Conservation (phyloP, 257 asterid species). For the Linderniella brevidens region DNA sequence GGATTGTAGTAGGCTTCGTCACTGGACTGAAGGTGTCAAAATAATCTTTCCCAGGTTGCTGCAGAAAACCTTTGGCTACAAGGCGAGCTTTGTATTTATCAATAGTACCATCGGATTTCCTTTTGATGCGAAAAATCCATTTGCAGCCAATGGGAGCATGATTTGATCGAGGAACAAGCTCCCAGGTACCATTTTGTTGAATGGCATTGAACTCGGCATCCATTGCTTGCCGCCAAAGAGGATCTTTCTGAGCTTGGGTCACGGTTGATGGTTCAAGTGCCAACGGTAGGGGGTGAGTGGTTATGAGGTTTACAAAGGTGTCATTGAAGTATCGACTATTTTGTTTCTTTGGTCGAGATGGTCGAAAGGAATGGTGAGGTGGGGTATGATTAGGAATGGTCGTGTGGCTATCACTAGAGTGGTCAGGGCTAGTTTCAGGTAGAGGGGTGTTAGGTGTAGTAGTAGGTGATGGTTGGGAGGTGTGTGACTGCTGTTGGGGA, state of each 20-base stretch:
- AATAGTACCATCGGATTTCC: constrained; percentile 1
- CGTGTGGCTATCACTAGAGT: too few relatives aligned
- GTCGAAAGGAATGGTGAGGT: neutral
- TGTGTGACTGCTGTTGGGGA: too few relatives aligned
- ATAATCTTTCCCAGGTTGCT: neutral
- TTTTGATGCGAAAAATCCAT: constrained; percentile 3
- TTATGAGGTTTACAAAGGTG: neutral
- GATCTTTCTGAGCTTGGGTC: neutral
- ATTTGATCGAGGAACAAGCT: neutral
- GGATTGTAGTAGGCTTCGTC: neutral
- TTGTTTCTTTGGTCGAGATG: neutral
- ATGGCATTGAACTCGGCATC: neutral
- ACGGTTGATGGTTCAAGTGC: neutral
- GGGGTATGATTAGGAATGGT: neutral
- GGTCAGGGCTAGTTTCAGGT: too few relatives aligned
- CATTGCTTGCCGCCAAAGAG: constrained; percentile 3
- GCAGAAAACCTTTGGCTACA: constrained; percentile 4
- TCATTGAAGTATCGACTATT: neutral
- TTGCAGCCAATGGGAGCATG: constrained; percentile 2
- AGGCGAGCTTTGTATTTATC: constrained; percentile 5
- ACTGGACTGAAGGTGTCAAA: constrained; percentile 5
- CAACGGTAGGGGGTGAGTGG: neutral
- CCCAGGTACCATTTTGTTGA: neutral
- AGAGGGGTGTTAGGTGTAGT: too few relatives aligned
- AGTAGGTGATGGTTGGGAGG: too few relatives aligned